Conservation (phyloP, 2,329 filamentous ascomycete species). For the Apiospora hydei region DNA sequence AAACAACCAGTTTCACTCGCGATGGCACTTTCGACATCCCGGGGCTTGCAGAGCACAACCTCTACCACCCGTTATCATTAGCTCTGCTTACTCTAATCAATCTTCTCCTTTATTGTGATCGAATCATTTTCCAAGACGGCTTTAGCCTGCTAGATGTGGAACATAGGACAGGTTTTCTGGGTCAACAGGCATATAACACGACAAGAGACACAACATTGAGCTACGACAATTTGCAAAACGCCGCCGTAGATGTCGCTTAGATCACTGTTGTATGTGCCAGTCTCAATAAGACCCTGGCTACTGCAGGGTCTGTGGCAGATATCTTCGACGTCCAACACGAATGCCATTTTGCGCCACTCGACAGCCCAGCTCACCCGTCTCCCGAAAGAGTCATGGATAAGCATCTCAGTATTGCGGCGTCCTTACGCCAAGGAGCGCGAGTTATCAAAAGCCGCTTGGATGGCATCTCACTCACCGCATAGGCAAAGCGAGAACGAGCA, state of each 20-base stretch:
- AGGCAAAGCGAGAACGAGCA: not conserved
- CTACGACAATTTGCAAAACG: too few species aligned
- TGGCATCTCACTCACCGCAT: accelerated
- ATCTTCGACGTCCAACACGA: not conserved
- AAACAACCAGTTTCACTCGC: not conserved
- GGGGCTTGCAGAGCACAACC: not conserved
- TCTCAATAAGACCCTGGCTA: not conserved
- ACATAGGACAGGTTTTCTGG: not conserved
- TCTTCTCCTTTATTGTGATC: not conserved
- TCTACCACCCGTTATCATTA: not conserved
- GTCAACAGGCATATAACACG: too few species aligned
- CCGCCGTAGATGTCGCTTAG: not conserved
- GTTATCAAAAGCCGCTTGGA: not conserved
- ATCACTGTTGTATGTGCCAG: not conserved
- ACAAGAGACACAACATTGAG: too few species aligned
- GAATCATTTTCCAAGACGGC: not conserved
- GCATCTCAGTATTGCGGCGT: not conserved
- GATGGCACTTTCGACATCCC: not conserved
- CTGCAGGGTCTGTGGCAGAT: not conserved
- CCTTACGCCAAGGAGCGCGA: not conserved
- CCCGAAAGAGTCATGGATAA: not conserved
- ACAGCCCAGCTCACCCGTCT: not conserved
- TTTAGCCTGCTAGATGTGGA: not conserved
- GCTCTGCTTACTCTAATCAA: not conserved
- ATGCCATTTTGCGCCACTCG: not conserved